These are phyloP conservation scores for Pseudocercospora fuligena DNA, from an alignment of 2,329 filamentous ascomycete genomes.

Conservation along the genomic window DNA sequence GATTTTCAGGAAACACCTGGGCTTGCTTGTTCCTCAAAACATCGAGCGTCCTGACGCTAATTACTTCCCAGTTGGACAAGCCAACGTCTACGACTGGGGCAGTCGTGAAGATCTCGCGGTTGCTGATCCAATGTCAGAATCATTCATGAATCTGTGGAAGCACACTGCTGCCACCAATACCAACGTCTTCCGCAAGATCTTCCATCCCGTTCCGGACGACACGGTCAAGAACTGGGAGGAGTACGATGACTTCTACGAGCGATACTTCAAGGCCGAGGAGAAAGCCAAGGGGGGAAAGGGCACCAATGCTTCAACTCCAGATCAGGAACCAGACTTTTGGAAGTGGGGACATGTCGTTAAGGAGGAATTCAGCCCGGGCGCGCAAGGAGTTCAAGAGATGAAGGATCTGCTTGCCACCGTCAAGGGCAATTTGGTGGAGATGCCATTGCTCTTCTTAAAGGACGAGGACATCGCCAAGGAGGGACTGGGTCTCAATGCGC, in stretches of 20 bases:
- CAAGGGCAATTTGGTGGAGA: slow-evolving; percentile 71
- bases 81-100: slow-evolving; percentile 59
- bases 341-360: slow-evolving; percentile 84
- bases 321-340: slow-evolving; percentile 61
- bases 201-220: slow-evolving; percentile 78
- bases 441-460: slow-evolving; percentile 86
- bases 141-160: slow-evolving; percentile 75
- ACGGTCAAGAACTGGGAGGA: slow-evolving; percentile 71
- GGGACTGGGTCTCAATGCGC: slow-evolving; percentile 64
- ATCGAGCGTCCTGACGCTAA: slow-evolving; percentile 64
- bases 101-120: slow-evolving; percentile 62
- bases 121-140: slow-evolving; percentile 70
- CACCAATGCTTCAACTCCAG: slow-evolving; percentile 20
- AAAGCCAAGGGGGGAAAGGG: slow-evolving; percentile 50
- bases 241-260: slow-evolving; percentile 72
- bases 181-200: slow-evolving; percentile 77
- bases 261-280: slow-evolving; percentile 60
- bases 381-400: slow-evolving; percentile 51
- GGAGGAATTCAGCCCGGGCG: slow-evolving; percentile 52
- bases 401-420: slow-evolving; percentile 75
- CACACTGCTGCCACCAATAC: slow-evolving; percentile 77
- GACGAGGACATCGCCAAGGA: slow-evolving; percentile 86
- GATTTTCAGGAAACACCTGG: slow-evolving; percentile 90
- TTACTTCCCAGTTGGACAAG: slow-evolving; percentile 61
- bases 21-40: slow-evolving; percentile 75